Evolutionary conservation across 2,329 filamentous ascomycete genomes (phyloP), one percentile per base, ranked within the genome.

Genomic region (Tolypocladium inflatum): DNA sequence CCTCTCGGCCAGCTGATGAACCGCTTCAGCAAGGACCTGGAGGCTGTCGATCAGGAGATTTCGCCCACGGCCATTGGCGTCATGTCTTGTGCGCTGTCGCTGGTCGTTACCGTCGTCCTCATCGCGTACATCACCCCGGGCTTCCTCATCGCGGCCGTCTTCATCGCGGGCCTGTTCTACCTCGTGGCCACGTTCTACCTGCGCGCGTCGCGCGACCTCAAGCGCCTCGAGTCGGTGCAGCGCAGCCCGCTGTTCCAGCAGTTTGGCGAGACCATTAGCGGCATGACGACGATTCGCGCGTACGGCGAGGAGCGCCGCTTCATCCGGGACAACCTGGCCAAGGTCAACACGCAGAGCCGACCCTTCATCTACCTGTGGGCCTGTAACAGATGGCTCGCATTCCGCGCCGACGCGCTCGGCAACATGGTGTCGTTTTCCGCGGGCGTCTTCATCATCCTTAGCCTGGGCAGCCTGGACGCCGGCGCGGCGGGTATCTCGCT

Each of bases 281-380:
- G 94, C 35, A 94, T 99, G 72, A 95, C 93, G 3, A 99, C 94
- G 0, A 99, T 99, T 65, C 88, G 95, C 67, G 94, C 94, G 2
- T 99, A 97, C 67, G 91, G 93, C 41, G 93, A 97, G 65, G 91
- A 97, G 71, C 84, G 90, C 57, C 87, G 94, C 41, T 99, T 99
- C 72, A 90, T 97, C 63, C 83, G 91, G 23, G 93, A 99, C 68
- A 99, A 97, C 67, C 79, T 97, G 60, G 74, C 79, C 57, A 88
- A 89, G 66, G 90, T 99, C 73, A 96, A 99, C 74, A 88, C 86
- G 9, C 92, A 97, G 70, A 88, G 90, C 66, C 86, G 94, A 55
- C 94, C 94, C 0, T 97, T 96, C 74, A 93, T 97, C 71, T 97
- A 92, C 69, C 78, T 97, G 15, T 99, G 94, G 94, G 92, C 90